Evolutionary conservation across 306 rosid genomes (phyloP).

Genomic region (Cicer chorassanicum): DNA sequence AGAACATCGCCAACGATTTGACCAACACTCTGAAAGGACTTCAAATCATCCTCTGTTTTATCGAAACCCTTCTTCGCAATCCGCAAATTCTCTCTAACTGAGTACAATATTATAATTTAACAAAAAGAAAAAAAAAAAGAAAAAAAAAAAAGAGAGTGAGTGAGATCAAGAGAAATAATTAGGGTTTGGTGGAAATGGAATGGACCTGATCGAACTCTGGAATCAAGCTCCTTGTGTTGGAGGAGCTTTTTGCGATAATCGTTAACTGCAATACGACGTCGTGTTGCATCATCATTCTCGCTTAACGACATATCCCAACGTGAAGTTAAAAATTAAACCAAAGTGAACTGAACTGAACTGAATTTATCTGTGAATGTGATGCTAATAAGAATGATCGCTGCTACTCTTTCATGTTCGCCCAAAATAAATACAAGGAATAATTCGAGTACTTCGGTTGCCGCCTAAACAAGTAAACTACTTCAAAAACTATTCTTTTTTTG

Average conservation of each 20-base stretch:
- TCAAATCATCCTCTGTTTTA: conserved; percentile 81
- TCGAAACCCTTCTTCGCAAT: conserved; percentile 64
- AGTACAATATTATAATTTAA: neutral
- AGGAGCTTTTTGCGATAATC: conserved; percentile 3
- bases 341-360: neutral
- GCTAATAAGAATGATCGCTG: neutral
- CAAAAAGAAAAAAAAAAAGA: neutral
- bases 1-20: conserved; percentile 80
- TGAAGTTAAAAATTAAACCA: neutral
- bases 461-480: conserved; percentile 13
- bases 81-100: conserved; percentile 71
- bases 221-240: neutral
- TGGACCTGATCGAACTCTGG: neutral
- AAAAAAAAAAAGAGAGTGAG: neutral
- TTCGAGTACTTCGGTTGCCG: neutral
- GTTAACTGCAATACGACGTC: neutral
- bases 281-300: neutral
- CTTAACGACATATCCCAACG: neutral
- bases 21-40: conserved; percentile 79
- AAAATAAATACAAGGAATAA: too few species aligned
- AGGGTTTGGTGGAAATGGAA: neutral
- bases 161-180: neutral
- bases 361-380: neutral
- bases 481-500: too few species aligned
- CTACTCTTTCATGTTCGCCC: neutral